A percentile compares a stretch with the other conserved stretches of the same genome.
phyloP scores from a whole-genome alignment of 352 stramenopile genomes.

The Phytophthora ohioensis region DNA sequence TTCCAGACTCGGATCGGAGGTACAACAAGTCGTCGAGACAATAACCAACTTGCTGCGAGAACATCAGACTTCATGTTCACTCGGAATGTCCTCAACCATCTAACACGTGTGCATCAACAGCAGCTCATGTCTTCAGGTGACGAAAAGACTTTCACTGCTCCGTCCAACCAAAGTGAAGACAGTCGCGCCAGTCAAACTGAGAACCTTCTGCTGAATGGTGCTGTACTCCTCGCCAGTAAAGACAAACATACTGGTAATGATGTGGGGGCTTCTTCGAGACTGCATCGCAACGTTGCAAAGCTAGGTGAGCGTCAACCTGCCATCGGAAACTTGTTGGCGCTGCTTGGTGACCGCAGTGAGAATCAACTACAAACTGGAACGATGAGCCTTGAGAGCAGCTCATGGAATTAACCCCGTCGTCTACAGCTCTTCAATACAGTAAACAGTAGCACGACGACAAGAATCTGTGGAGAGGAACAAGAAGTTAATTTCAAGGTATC shows the following conservation, averaged over 20 bases:
- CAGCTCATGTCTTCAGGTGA: slow-evolving; percentile 3
- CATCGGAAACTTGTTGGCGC: slow-evolving; percentile 43
- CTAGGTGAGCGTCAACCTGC: slow-evolving; percentile 43
- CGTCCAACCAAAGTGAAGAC: slow-evolving; percentile 34
- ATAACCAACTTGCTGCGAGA: slow-evolving; percentile 3
- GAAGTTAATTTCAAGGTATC: no score
- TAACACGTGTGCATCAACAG: slow-evolving; percentile 20
- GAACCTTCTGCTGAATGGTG: slow-evolving; percentile 23
- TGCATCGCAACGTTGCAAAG: slow-evolving; percentile 35
- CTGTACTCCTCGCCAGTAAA: slow-evolving; percentile 8
- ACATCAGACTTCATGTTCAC: background rate
- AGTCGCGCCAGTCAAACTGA: background rate
- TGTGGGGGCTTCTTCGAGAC: slow-evolving; percentile 2
- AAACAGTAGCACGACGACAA: background rate
- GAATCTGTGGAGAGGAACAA: background rate
- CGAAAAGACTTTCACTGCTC: background rate
- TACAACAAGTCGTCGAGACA: background rate
- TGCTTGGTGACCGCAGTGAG: slow-evolving; percentile 24
- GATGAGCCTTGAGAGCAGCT: slow-evolving; percentile 10
- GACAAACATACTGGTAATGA: slow-evolving; percentile 6
- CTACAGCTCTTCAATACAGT: slow-evolving; percentile 7
- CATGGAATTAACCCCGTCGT: slow-evolving; percentile 6
- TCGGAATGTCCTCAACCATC: slow-evolving; percentile 10
- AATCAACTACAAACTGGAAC: background rate
- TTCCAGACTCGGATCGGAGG: slow-evolving; percentile 33